phyloP scores from a whole-genome alignment of 1,284 basidiomycete genomes.

The Volvariella volvacea region DNA sequence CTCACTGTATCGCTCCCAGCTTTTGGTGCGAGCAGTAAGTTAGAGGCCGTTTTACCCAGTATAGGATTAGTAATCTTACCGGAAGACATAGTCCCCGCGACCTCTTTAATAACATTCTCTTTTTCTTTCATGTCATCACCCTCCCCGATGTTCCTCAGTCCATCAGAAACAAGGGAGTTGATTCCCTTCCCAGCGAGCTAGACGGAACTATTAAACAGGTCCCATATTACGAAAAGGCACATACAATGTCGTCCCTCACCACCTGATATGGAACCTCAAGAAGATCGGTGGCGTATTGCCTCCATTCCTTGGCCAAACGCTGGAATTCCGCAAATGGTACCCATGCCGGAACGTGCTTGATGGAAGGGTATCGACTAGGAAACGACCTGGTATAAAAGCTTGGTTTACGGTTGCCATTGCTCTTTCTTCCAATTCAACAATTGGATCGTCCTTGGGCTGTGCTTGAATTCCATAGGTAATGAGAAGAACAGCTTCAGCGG shows the following conservation, averaged over 20 bases:
- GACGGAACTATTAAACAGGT: too few species aligned
- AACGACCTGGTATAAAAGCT: conserved; percentile 11
- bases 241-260: conserved; percentile 12
- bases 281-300: conserved; percentile 11
- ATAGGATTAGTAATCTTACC: background rate
- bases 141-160: too few species aligned
- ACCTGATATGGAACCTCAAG: conserved; percentile 24
- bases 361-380: conserved; percentile 11
- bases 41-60: too few species aligned
- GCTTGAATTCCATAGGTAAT: conserved; percentile 5
- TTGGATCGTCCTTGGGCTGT: conserved; percentile 8
- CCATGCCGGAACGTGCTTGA: conserved; percentile 31
- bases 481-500: conserved; percentile 14
- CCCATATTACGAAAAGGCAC: too few species aligned
- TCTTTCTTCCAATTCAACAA: conserved; percentile 9
- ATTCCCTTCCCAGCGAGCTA: too few species aligned
- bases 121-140: too few species aligned
- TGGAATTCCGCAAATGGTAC: conserved; percentile 36
- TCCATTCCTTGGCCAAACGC: conserved; percentile 27
- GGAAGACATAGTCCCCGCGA: too few species aligned
- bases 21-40: too few species aligned
- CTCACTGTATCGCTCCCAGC: conserved; percentile 9
- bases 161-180: too few species aligned
- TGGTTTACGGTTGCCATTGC: conserved; percentile 1
- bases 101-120: too few species aligned